Conservation (phyloP, 768 basidiomycete species). For the Myochromella boudieri region DNA sequence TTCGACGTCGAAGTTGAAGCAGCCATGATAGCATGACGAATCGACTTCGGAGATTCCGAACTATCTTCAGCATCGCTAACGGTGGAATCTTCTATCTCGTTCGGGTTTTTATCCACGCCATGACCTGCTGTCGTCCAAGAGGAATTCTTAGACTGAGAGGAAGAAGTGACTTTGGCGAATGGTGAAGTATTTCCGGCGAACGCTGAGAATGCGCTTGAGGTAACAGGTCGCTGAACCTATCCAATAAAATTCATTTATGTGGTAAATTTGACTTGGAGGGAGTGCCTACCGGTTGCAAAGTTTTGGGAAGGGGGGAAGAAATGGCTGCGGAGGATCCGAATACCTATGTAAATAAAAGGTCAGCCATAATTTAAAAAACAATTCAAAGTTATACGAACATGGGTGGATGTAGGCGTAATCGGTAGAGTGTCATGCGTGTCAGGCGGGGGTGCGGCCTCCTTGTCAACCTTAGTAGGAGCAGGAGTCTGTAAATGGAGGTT, state of each 20-base stretch:
- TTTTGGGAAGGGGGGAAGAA: conserved; percentile 15
- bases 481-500: not conserved
- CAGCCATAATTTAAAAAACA: not conserved
- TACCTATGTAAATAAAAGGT: not conserved
- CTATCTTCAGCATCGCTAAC: not conserved
- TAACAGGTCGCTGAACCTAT: conserved; percentile 10
- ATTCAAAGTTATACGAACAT: too few species aligned
- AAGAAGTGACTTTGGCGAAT: conserved; percentile 25
- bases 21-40: conserved; percentile 16
- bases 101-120: not conserved
- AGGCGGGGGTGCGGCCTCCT: conserved; percentile 6
- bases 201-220: conserved; percentile 35
- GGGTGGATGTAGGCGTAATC: too few species aligned
- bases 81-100: not conserved
- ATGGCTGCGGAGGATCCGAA: conserved; percentile 17
- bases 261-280: not conserved
- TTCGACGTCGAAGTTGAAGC: conserved; percentile 11
- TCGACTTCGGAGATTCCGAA: not conserved
- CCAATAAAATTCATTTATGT: not conserved
- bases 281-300: conserved; percentile 14
- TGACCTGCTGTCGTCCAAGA: conserved; percentile 17
- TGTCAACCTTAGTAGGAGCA: not conserved
- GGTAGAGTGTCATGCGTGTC: conserved; percentile 14
- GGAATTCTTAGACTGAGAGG: conserved; percentile 14
- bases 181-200: conserved; percentile 36